Evolutionary conservation across 176 grass and related monocot genomes (phyloP).

Genomic region (Phoenix roebelenii): DNA sequence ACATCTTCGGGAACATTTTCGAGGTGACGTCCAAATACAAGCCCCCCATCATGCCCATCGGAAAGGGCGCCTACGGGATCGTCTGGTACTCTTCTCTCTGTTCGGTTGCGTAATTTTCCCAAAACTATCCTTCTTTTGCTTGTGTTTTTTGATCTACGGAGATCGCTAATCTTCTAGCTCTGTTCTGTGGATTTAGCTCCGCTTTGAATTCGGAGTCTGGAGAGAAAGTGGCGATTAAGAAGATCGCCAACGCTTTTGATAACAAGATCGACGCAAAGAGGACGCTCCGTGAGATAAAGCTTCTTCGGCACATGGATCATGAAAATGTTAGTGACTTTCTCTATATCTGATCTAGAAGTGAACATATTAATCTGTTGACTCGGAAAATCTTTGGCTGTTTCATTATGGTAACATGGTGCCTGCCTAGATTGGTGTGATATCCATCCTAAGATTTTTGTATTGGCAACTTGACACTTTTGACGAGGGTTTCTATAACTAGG

Average conservation of each 20-base stretch:
- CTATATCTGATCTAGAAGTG: too few species aligned
- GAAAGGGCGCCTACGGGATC: constrained; percentile 98
- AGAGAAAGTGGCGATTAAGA: constrained; percentile 98
- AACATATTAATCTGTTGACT: too few species aligned
- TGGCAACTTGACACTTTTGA: too few species aligned
- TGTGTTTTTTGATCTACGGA: background rate
- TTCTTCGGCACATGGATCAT: constrained; percentile 98
- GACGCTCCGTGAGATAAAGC: constrained; percentile 95
- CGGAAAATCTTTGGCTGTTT: too few species aligned
- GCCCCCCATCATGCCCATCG: constrained; percentile 91
- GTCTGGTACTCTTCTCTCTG: constrained; percentile 40
- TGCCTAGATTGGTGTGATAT: too few species aligned
- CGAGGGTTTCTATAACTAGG: too few species aligned
- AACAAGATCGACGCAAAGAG: constrained; percentile 99
- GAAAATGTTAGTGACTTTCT: constrained; percentile 61
- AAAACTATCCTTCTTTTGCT: background rate
- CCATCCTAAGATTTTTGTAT: too few species aligned
- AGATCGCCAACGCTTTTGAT: constrained; percentile 98
- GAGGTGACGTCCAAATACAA: constrained; percentile 88
- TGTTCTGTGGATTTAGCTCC: constrained; percentile 32
- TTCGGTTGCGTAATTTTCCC: background rate
- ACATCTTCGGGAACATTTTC: constrained; percentile 96
- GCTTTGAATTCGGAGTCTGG: constrained; percentile 85
- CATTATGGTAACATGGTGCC: too few species aligned
- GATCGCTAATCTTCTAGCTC: too few species aligned